These are phyloP conservation scores for Macadamia tetraphylla DNA, from an alignment of 164 flowering plant species.

Conservation along the genomic window DNA sequence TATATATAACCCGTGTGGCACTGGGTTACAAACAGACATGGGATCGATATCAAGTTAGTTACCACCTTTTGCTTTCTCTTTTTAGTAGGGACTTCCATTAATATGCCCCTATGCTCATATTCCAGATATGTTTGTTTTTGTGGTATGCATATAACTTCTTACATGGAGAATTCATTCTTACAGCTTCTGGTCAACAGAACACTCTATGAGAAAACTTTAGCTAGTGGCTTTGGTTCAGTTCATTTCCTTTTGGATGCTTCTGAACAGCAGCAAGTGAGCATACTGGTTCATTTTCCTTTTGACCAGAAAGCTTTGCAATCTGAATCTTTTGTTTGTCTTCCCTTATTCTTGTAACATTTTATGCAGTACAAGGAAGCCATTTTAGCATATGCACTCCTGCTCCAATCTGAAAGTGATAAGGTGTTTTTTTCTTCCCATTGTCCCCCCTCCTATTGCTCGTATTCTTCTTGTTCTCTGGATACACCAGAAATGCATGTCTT, in stretches of 20 bases:
- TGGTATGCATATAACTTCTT: constrained; percentile 4
- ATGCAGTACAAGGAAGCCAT: constrained; percentile 95
- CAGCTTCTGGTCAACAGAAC: constrained; percentile 93
- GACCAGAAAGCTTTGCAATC: background rate
- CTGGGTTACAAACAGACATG: constrained; percentile 96
- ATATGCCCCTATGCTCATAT: background rate
- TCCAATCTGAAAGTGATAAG: constrained; percentile 48
- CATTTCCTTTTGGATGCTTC: constrained; percentile 96
- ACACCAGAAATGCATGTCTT: too few species aligned
- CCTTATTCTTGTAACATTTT: background rate
- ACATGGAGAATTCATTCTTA: constrained; percentile 8
- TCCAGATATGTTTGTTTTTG: background rate
- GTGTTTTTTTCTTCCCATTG: constrained; percentile 20
- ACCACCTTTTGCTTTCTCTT: background rate
- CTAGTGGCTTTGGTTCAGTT: constrained; percentile 94
- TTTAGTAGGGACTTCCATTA: background rate
- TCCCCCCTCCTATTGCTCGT: too few species aligned
- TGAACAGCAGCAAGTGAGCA: constrained; percentile 87
- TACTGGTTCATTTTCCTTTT: background rate
- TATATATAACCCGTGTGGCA: constrained; percentile 63
- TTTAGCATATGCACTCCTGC: constrained; percentile 71
- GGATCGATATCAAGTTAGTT: constrained; percentile 94
- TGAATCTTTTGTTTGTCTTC: constrained; percentile 1
- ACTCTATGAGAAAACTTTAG: constrained; percentile 88
- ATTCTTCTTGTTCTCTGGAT: too few species aligned